Base-by-base conservation (phyloP, 1,139 yeast genomes). In the Chernovozyma sophiae-reginae region DNA sequence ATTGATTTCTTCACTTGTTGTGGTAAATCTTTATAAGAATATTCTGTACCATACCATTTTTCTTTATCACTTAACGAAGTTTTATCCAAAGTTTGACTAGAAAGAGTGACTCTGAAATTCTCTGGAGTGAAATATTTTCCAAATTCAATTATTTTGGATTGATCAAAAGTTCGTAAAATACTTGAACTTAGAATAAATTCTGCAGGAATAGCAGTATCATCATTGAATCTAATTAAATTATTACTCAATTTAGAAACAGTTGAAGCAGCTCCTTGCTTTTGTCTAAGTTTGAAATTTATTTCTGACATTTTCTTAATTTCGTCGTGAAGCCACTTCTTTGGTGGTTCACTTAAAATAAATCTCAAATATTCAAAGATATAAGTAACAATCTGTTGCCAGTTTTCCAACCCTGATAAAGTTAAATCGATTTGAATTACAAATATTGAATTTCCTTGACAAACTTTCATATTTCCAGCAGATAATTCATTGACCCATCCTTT, bases 11-110 rank as follows among this genome's bases (percentile, higher is more conserved):
- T 23, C 10, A 83, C 59, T 0, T 60, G 60, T 0, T 46, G 30
- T 2, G 77, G 63, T 18, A 86, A 56, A 13, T 66, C 62, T 15
- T 64, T 68, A 31, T 72, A 59, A 3, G 74, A 62, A 53, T 87
- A 86, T 46, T 84, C 83, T 1, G 97, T 87, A 4, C 95, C 96
- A 53, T 92, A 92, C 96, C 96, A 90, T 50, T 77, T 69, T 57
- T 92, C 98, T 13, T 51, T 66, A 16, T 60, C 44, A 34, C 67
- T 60, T 2, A 35, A 35, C 3, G 11, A 28, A 3, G 42, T 44
- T 12, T 47, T 54, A 3, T 62, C 55, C 23, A 75, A 58, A 6
- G 61, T 60, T 46, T 75, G 79, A 0, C 85, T 72, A 8, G 81
- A 67, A 30, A 90, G 56, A 26, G 73, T 65, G 8, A 78, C 66